phyloP scores from a whole-genome alignment of 2,329 filamentous ascomycete species.

The Exserohilum turcica region DNA sequence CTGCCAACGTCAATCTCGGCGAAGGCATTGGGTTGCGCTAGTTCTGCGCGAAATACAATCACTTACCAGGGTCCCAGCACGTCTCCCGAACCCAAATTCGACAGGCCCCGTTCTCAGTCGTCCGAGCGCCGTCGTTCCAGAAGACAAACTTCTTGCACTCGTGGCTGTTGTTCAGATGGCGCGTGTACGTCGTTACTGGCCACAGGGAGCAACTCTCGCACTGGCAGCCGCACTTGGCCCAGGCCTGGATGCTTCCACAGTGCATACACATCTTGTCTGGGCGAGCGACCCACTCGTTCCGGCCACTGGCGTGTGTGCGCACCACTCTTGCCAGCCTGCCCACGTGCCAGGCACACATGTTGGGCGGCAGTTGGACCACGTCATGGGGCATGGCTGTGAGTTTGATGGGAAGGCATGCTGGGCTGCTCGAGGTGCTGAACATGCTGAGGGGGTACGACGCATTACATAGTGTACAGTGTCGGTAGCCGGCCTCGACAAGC shows the following conservation, averaged over 20 bases:
- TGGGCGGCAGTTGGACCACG: constrained; percentile 35
- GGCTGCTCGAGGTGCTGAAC: constrained; percentile 41
- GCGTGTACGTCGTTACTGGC: constrained; percentile 36
- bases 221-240: constrained; percentile 32
- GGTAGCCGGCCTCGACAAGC: constrained; percentile 14
- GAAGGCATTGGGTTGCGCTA: background rate
- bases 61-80: constrained; percentile 25
- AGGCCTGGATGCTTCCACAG: constrained; percentile 37
- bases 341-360: constrained; percentile 45
- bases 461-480: constrained; percentile 42
- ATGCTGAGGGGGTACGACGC: constrained; percentile 31
- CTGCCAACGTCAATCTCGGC: constrained; percentile 1
- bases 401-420: constrained; percentile 27
- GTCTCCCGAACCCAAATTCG: constrained; percentile 34
- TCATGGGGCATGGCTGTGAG: constrained; percentile 16
- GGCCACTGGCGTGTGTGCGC: constrained; percentile 22
- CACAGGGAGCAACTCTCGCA: constrained; percentile 41
- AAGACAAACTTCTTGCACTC: constrained; percentile 34
- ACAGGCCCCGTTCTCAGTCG: background rate
- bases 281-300: constrained; percentile 38
- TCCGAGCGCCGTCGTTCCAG: constrained; percentile 20
- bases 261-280: constrained; percentile 43
- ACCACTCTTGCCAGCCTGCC: constrained; percentile 32
- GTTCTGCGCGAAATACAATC: background rate
- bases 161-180: constrained; percentile 36